phyloP scores from a whole-genome alignment of 2,329 filamentous ascomycete species.

The Paramyrothecium roridum region DNA sequence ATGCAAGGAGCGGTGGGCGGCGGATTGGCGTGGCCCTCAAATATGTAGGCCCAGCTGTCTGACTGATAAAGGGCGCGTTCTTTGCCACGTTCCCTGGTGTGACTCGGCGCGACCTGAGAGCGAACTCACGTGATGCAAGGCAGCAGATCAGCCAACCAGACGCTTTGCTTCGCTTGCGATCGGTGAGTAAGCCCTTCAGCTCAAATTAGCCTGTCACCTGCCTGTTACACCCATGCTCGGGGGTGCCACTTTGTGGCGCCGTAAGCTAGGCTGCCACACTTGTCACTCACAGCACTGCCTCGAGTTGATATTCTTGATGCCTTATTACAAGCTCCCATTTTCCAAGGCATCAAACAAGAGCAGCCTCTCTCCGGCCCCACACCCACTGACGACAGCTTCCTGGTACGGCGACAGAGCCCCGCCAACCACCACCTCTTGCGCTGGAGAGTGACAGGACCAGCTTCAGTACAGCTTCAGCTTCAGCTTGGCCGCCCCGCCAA shows the following conservation, averaged over 20 bases:
- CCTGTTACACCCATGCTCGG: neutral
- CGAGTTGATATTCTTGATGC: neutral
- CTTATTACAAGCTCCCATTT: neutral
- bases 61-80: slow-evolving; percentile 12
- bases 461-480: slow-evolving; percentile 18
- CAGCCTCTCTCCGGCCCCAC: neutral
- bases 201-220: neutral
- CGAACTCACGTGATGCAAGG: slow-evolving; percentile 35
- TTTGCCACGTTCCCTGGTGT: slow-evolving; percentile 10
- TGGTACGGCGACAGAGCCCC: slow-evolving; percentile 7
- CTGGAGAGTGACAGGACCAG: slow-evolving; percentile 1
- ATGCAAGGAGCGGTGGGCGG: neutral
- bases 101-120: slow-evolving; percentile 26
- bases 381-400: slow-evolving; percentile 12
- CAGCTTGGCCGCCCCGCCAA: slow-evolving; percentile 12
- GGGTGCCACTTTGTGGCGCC: neutral
- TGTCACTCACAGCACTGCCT: neutral
- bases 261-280: neutral
- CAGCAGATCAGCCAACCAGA: slow-evolving; percentile 17
- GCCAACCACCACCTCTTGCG: slow-evolving; percentile 10
- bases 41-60: neutral
- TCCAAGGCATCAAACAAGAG: slow-evolving; percentile 1
- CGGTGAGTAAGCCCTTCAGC: neutral
- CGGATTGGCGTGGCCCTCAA: neutral
- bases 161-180: neutral